A percentile compares a stretch with the other conserved stretches of the same genome.
Conservation (phyloP, 1,284 basidiomycete species). For the Mycena sp. region DNA sequence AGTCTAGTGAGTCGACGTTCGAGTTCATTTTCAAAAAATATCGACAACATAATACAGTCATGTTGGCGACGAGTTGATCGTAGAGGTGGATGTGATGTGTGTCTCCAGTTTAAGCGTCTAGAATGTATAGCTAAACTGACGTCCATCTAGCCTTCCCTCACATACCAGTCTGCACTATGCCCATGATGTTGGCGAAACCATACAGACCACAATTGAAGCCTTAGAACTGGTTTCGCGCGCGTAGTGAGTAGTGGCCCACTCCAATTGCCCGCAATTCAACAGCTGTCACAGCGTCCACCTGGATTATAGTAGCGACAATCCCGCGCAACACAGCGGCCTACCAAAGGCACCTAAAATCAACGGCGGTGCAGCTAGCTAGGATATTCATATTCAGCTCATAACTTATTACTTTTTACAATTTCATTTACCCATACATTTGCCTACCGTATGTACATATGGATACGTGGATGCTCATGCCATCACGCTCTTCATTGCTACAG, state of each 20-base stretch:
- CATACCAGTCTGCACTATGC: slow-evolving; percentile 23
- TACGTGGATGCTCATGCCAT: slow-evolving; percentile 48
- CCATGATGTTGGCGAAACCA: slow-evolving; percentile 29
- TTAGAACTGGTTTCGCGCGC: slow-evolving; percentile 29
- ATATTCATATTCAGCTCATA: background rate
- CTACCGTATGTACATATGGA: too few species aligned
- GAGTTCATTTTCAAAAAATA: too few species aligned
- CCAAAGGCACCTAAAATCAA: background rate
- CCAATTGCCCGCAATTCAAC: background rate
- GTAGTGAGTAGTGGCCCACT: slow-evolving; percentile 16
- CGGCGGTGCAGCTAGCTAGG: background rate
- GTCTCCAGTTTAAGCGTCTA: background rate
- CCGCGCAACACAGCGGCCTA: slow-evolving; percentile 18
- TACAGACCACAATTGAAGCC: slow-evolving; percentile 27
- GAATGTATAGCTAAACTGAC: background rate
- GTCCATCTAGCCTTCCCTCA: slow-evolving; percentile 12
- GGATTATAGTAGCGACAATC: slow-evolving; percentile 25
- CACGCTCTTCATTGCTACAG: slow-evolving; percentile 86
- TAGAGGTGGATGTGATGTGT: slow-evolving; percentile 27
- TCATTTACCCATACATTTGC: too few species aligned
- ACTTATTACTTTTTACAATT: background rate
- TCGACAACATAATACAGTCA: slow-evolving; percentile 13
- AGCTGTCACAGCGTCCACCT: slow-evolving; percentile 22
- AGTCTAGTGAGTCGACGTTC: slow-evolving; percentile 21
- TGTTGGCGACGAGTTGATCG: slow-evolving; percentile 29